Percentiles rank a stretch among this genome's conserved stretches.
These are phyloP conservation scores for Chlorokybus atmophyticus DNA, from an alignment of 139 green algal genomes.

Conservation along the genomic window DNA sequence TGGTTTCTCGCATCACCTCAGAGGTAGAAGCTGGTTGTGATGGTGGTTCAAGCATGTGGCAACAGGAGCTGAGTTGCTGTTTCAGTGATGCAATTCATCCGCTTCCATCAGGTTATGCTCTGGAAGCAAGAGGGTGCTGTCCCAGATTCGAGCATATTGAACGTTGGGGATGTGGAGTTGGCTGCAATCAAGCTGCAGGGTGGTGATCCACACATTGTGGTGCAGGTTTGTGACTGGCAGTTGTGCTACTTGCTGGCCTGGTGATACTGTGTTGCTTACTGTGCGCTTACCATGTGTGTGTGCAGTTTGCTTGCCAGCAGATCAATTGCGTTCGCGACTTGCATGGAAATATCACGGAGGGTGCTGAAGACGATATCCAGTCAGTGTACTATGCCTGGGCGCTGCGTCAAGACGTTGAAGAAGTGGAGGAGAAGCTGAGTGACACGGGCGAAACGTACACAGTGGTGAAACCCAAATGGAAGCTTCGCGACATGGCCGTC, in stretches of 20 bases:
- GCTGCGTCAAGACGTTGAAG: slow-evolving; percentile 17
- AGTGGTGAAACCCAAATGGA: not conserved
- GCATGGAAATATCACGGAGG: slow-evolving; percentile 84
- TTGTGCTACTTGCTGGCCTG: no score
- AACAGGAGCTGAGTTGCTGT: no score
- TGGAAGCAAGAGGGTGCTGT: slow-evolving; percentile 13
- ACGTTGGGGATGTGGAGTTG: slow-evolving; percentile 74
- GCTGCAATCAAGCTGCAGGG: slow-evolving; percentile 69
- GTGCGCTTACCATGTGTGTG: no score
- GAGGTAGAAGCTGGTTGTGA: no score
- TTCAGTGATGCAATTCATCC: no score
- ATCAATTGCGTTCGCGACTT: slow-evolving; percentile 67
- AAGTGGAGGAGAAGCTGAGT: slow-evolving; percentile 4
- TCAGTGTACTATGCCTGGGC: slow-evolving; percentile 36
- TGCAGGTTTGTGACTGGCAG: no score
- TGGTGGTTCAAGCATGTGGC: no score
- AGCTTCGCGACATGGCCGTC: not conserved
- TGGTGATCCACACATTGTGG: slow-evolving; percentile 70
- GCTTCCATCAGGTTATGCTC: slow-evolving; percentile 13
- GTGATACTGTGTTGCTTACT: no score
- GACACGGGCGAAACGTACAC: not conserved
- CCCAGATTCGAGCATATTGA: slow-evolving; percentile 75
- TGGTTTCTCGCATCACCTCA: slow-evolving; percentile 37
- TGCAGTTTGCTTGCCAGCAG: slow-evolving; percentile 57
- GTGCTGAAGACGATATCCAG: slow-evolving; percentile 29